Evolutionary conservation across 352 stramenopile species (phyloP).

Genomic region (Pythium biforme): DNA sequence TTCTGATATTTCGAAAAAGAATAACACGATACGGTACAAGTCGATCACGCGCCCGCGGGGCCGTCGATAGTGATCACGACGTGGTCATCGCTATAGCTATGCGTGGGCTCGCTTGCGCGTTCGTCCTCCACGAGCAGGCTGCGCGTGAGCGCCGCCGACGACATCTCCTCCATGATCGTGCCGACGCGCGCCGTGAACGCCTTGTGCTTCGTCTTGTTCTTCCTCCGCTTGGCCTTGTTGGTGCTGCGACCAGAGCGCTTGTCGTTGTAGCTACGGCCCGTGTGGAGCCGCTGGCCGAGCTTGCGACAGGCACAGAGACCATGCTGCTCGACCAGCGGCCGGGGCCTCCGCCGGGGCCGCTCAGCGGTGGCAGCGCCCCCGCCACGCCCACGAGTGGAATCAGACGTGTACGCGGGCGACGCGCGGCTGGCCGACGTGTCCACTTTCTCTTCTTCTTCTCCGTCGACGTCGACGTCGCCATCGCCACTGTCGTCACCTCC

Average conservation of each 20-base stretch:
- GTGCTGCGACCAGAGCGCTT: not conserved
- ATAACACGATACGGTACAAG: too few relatives aligned
- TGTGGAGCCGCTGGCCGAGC: slow-evolving; percentile 33
- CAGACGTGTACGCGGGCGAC: slow-evolving; percentile 5
- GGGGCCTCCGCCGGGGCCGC: too few relatives aligned
- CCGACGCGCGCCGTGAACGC: slow-evolving; percentile 1
- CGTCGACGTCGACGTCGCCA: not conserved
- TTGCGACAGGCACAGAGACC: slow-evolving; percentile 38
- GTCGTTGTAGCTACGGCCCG: not conserved
- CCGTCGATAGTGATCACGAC: slow-evolving; percentile 12
- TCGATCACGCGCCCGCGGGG: slow-evolving; percentile 9
- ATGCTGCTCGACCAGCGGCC: slow-evolving; percentile 14
- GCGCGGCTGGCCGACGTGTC: not conserved
- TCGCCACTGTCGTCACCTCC: not conserved
- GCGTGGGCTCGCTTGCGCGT: not conserved
- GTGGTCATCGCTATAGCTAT: slow-evolving; percentile 3
- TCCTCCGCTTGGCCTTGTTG: slow-evolving; percentile 4
- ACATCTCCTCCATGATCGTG: slow-evolving; percentile 22
- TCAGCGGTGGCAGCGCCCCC: too few relatives aligned
- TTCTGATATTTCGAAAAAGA: not conserved
- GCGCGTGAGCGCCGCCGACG: slow-evolving; percentile 13
- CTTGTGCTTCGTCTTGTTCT: slow-evolving; percentile 1
- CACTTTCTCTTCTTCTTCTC: not conserved
- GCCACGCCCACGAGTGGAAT: not conserved
- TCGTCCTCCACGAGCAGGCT: slow-evolving; percentile 21